Conservation (phyloP, 306 rosid genomes). For the Malus sieversii region DNA sequence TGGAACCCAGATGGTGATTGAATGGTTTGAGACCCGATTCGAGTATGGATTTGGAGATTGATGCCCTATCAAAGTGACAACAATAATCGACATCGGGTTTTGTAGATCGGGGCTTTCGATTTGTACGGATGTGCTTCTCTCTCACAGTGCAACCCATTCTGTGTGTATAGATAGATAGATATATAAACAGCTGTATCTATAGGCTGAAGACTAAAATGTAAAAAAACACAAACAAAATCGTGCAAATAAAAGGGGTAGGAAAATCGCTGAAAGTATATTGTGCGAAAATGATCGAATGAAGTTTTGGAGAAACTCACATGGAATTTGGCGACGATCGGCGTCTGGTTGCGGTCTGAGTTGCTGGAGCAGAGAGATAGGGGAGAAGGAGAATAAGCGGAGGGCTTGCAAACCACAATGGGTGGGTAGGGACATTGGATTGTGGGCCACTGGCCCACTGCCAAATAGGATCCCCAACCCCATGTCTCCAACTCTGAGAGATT, state of each 20-base stretch:
- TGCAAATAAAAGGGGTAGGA: not conserved
- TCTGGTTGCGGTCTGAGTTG: not conserved
- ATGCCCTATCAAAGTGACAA: conserved; percentile 34
- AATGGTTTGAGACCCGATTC: conserved; percentile 65
- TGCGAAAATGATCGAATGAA: not conserved
- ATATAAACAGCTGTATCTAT: not conserved
- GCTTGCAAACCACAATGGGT: not conserved
- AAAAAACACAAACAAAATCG: not conserved
- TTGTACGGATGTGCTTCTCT: conserved; percentile 75
- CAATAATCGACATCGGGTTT: conserved; percentile 46
- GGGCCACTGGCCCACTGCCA: no score
- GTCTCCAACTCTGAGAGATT: no score
- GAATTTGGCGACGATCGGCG: conserved; percentile 19
- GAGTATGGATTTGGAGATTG: conserved; percentile 60
- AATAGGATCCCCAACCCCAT: no score
- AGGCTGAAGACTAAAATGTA: not conserved
- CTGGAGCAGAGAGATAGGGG: not conserved
- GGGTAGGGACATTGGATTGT: no score
- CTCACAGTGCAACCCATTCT: conserved; percentile 79
- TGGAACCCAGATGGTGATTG: conserved; percentile 28
- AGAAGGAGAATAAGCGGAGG: not conserved
- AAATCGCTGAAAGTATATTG: not conserved
- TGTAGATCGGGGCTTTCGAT: conserved; percentile 55
- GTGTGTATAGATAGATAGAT: not conserved
- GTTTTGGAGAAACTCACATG: conserved; percentile 13